phyloP scores from a whole-genome alignment of 129 eudicot species.

The Centrapalus pauciflorus region DNA sequence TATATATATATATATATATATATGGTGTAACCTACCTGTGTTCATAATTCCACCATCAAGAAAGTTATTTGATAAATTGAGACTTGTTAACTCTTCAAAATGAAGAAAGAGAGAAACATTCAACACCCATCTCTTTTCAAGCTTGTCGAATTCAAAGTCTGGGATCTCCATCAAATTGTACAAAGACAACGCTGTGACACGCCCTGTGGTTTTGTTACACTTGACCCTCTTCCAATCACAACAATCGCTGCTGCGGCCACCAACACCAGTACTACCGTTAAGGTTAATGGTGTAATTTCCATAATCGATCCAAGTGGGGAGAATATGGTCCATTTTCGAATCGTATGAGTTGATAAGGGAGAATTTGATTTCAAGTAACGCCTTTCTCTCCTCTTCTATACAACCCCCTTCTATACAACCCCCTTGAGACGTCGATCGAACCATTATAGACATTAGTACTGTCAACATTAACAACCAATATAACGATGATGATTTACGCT shows the following conservation, averaged over 20 bases:
- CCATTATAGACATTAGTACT: neutral
- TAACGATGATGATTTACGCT: constrained; percentile 2
- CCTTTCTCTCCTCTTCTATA: constrained; percentile 10
- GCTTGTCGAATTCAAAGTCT: too few relatives aligned
- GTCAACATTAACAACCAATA: neutral
- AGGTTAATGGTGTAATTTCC: too few relatives aligned
- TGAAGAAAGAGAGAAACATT: constrained; percentile 7
- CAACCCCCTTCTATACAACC: constrained; percentile 7
- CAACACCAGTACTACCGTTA: too few relatives aligned
- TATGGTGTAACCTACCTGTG: too few relatives aligned
- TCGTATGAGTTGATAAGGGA: neutral
- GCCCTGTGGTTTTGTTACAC: neutral
- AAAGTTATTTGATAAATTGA: neutral
- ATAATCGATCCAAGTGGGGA: constrained; percentile 11
- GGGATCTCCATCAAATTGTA: neutral
- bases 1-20: too few relatives aligned
- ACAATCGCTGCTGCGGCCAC: neutral
- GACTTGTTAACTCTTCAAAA: constrained; percentile 13
- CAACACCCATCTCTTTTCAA: neutral
- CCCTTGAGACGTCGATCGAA: too few relatives aligned
- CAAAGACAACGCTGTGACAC: neutral
- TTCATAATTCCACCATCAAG: neutral
- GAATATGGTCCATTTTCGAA: neutral
- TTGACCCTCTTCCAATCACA: constrained; percentile 14
- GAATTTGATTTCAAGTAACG: constrained; percentile 5